Evolutionary conservation across 2,329 filamentous ascomycete species (phyloP).

Genomic region (Fusarium mangiferae): DNA sequence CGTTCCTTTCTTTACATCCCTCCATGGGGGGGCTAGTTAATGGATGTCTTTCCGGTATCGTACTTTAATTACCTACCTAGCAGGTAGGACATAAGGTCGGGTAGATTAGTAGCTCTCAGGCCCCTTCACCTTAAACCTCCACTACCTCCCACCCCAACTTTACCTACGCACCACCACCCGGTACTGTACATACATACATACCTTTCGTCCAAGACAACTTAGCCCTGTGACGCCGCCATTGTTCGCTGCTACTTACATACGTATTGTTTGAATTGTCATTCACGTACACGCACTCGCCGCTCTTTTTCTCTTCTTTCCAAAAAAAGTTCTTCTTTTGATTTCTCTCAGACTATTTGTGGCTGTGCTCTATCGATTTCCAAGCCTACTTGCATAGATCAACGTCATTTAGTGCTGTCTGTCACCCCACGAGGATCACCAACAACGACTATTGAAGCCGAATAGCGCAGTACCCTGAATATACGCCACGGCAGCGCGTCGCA

Average conservation of each 20-base stretch:
- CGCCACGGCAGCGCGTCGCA: conserved; percentile 13
- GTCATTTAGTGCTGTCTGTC: conserved; percentile 23
- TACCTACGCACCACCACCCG: not conserved
- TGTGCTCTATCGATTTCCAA: not conserved
- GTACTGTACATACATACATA: conserved; percentile 8
- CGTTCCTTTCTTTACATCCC: not conserved
- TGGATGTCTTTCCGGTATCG: not conserved
- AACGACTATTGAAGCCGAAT: conserved; percentile 20
- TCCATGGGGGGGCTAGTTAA: conserved; percentile 6
- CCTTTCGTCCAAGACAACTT: conserved; percentile 19
- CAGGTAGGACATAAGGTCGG: not conserved
- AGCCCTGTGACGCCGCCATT: conserved; percentile 12
- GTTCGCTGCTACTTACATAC: conserved; percentile 9
- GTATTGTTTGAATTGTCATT: conserved; percentile 19
- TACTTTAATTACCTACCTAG: not conserved
- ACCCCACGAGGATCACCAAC: conserved; percentile 37
- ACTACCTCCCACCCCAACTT: conserved; percentile 22
- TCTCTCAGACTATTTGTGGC: not conserved
- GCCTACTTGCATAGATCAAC: conserved; percentile 3
- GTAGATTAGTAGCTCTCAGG: not conserved
- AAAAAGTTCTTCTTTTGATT: conserved; percentile 1
- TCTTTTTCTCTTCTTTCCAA: conserved; percentile 3
- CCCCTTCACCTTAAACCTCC: conserved; percentile 27
- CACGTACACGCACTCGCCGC: conserved; percentile 5
- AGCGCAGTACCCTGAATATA: conserved; percentile 11